Percentiles rank a stretch among this genome's conserved stretches.
Evolutionary conservation across 768 basidiomycete genomes (phyloP).

Genomic region (Tulasnella sp.): DNA sequence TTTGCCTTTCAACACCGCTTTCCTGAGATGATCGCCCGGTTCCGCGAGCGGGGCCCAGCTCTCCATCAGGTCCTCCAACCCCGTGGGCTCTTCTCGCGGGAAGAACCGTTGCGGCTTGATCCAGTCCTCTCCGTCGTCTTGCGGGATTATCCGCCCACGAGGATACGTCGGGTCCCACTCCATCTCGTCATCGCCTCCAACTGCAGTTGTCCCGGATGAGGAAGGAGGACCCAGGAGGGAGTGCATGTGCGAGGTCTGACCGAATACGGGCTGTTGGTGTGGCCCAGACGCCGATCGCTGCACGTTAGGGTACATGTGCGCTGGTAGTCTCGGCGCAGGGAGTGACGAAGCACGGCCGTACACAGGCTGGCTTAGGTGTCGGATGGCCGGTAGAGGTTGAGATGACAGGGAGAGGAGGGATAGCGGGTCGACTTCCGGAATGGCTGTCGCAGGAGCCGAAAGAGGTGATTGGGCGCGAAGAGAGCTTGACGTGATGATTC

Average conservation of each 20-base stretch:
- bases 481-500: neutral
- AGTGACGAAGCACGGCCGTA: slow-evolving; percentile 3
- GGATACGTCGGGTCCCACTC: slow-evolving; percentile 23
- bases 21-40: neutral
- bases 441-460: neutral
- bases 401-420: slow-evolving; percentile 10
- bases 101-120: slow-evolving; percentile 11
- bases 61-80: slow-evolving; percentile 16
- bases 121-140: neutral
- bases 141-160: neutral
- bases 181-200: slow-evolving; percentile 19
- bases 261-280: slow-evolving; percentile 22
- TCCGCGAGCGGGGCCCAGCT: neutral
- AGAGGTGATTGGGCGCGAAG: neutral
- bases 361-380: slow-evolving; percentile 17
- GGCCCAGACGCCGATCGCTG: neutral
- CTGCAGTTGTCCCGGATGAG: neutral
- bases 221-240: neutral
- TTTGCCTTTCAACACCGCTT: neutral
- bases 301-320: neutral
- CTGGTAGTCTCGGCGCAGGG: neutral
- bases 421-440: neutral
- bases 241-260: slow-evolving; percentile 19
- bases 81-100: slow-evolving; percentile 14
- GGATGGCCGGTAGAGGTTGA: slow-evolving; percentile 14